A percentile compares a stretch with the other conserved stretches of the same genome.
These are phyloP conservation scores for Drechslerella coelobrocha DNA, from an alignment of 2,329 filamentous ascomycete species.

Conservation along the genomic window DNA sequence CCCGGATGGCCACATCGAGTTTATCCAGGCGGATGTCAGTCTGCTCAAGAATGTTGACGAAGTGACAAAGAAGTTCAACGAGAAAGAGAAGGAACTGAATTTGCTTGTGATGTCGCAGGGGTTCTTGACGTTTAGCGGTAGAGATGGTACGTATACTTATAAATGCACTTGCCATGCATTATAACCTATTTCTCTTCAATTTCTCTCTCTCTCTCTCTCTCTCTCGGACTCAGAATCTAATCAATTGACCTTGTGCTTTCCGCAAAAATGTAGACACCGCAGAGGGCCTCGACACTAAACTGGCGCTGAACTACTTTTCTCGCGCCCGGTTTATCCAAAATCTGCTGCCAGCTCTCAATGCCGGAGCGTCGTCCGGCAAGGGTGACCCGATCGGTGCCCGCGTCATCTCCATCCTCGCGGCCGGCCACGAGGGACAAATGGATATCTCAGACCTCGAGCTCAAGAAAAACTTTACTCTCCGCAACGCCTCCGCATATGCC, in stretches of 20 bases:
- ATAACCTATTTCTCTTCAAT: no score
- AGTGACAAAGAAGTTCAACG: conserved; percentile 61
- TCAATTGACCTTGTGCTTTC: no score
- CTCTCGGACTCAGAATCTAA: no score
- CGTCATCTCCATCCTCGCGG: conserved; percentile 59
- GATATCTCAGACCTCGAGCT: conserved; percentile 60
- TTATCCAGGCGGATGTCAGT: conserved; percentile 63
- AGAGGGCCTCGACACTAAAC: conserved; percentile 61
- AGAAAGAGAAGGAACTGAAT: conserved; percentile 61
- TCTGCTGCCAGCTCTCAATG: conserved; percentile 58
- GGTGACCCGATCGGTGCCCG: conserved; percentile 55
- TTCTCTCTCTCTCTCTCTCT: no score
- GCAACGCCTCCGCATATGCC: conserved; percentile 58
- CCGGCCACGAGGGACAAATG: conserved; percentile 57
- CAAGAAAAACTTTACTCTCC: conserved; percentile 56
- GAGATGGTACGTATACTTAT: conserved; percentile 50
- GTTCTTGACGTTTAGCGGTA: conserved; percentile 57
- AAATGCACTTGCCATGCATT: background rate
- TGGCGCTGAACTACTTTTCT: conserved; percentile 62
- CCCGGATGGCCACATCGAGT: conserved; percentile 60
- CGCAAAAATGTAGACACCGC: conserved; percentile 60
- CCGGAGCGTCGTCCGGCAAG: conserved; percentile 3
- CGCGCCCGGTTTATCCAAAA: conserved; percentile 60
- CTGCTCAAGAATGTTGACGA: conserved; percentile 64
- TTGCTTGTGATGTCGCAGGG: conserved; percentile 62